Evolutionary conservation across 768 basidiomycete species (phyloP).

Genomic region (Auricularia cornea): DNA sequence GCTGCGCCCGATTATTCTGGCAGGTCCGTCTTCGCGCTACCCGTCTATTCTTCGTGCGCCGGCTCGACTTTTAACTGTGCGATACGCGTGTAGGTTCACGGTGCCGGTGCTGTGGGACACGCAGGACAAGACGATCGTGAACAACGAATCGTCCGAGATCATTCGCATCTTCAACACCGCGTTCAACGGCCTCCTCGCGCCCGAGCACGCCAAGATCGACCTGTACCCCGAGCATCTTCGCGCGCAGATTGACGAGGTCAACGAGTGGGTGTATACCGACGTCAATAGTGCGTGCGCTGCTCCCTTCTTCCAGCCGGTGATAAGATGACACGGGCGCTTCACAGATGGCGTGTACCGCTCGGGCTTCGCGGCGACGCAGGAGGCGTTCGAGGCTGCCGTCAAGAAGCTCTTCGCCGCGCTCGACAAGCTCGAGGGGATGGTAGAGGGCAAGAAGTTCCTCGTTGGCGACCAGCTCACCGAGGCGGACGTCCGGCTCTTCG

Average conservation of each 20-base stretch:
- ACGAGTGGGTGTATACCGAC: conserved; percentile 32
- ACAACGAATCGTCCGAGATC: conserved; percentile 37
- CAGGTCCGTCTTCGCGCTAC: conserved; percentile 2
- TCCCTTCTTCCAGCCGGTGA: no score
- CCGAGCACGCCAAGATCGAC: conserved; percentile 21
- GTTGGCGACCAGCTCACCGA: no score
- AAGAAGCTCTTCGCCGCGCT: conserved; percentile 29
- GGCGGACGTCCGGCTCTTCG: conserved; percentile 29
- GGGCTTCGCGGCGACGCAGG: conserved; percentile 37
- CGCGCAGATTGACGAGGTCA: conserved; percentile 35
- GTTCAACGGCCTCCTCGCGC: conserved; percentile 26
- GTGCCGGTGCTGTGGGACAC: conserved; percentile 37
- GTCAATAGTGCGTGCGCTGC: conserved; percentile 14
- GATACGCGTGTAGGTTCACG: conserved; percentile 16
- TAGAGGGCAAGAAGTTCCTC: conserved; percentile 30
- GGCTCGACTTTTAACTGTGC: background rate
- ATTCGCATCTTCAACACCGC: conserved; percentile 35
- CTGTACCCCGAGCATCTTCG: conserved; percentile 34
- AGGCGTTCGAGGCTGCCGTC: conserved; percentile 34
- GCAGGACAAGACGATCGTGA: conserved; percentile 37
- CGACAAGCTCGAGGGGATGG: conserved; percentile 31
- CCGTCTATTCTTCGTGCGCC: background rate
- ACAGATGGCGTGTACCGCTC: conserved; percentile 28
- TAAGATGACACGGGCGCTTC: background rate
- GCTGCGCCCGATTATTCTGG: conserved; percentile 28